A percentile compares a stretch with the other conserved stretches of the same genome.
These are phyloP conservation scores for Pythium rhizo-oryzae DNA, from an alignment of 352 stramenopile species.

Conservation along the genomic window DNA sequence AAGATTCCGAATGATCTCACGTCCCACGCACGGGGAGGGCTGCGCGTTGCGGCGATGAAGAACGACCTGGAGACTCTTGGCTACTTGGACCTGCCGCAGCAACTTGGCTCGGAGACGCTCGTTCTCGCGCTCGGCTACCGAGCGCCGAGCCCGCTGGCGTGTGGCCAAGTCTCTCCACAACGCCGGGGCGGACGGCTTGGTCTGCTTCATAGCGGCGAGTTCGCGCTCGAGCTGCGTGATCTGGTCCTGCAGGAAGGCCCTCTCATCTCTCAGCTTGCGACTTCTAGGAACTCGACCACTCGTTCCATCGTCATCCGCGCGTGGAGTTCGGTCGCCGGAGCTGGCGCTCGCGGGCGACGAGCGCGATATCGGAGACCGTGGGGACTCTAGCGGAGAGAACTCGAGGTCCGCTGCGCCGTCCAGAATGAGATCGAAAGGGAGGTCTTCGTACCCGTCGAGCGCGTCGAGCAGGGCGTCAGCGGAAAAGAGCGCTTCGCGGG, in stretches of 20 bases:
- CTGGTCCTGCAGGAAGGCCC: slow-evolving; percentile 11
- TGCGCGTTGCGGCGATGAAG: neutral
- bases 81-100: slow-evolving; percentile 17
- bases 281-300: neutral
- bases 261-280: slow-evolving; percentile 5
- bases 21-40: too few relatives aligned
- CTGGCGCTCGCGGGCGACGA: neutral
- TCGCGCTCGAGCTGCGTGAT: slow-evolving; percentile 12
- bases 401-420: slow-evolving; percentile 7
- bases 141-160: slow-evolving; percentile 12
- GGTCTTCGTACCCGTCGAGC: slow-evolving; percentile 14
- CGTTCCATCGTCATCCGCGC: neutral
- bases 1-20: neutral
- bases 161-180: slow-evolving; percentile 16
- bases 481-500: neutral
- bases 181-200: neutral
- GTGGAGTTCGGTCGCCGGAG: neutral
- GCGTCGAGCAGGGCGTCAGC: slow-evolving; percentile 10
- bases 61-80: slow-evolving; percentile 18
- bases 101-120: slow-evolving; percentile 12
- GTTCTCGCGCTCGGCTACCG: slow-evolving; percentile 5
- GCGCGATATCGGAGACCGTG: neutral
- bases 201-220: neutral
- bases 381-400: neutral
- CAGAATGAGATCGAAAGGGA: slow-evolving; percentile 17